These are phyloP conservation scores for Fraxinus angustifolia DNA, from an alignment of 305 asterid genomes.

Conservation along the genomic window DNA sequence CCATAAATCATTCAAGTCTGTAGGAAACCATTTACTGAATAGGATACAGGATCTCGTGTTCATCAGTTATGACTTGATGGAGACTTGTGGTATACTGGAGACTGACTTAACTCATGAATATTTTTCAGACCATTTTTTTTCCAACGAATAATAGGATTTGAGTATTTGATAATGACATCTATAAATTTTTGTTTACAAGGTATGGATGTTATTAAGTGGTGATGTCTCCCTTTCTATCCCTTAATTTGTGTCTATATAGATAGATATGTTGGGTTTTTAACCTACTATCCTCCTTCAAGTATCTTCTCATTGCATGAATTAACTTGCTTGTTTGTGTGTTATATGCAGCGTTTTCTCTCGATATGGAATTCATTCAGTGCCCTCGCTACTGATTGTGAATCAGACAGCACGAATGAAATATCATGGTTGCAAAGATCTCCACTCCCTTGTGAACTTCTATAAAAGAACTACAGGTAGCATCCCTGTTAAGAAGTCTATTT, in stretches of 20 bases:
- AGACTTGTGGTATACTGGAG: not conserved
- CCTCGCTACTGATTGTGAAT: conserved; percentile 52
- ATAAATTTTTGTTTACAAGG: not conserved
- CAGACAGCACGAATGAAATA: conserved; percentile 39
- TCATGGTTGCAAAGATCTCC: conserved; percentile 55
- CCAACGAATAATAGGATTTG: not conserved
- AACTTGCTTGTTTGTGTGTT: not conserved
- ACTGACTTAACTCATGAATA: not conserved
- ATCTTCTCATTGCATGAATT: not conserved
- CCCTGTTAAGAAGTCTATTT: not conserved
- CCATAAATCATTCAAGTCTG: not conserved
- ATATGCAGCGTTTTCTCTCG: conserved; percentile 57
- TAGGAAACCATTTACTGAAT: not conserved
- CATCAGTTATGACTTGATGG: not conserved
- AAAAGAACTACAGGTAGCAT: conserved; percentile 53
- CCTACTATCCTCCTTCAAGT: not conserved
- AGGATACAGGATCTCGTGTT: not conserved
- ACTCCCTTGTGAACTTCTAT: conserved; percentile 50
- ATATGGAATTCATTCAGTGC: conserved; percentile 72
- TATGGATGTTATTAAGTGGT: not conserved
- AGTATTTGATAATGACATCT: not conserved
- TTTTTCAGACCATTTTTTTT: not conserved
- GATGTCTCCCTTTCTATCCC: not conserved
- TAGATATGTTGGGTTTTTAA: not conserved
- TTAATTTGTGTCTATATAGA: not conserved